Percentiles rank a stretch among this genome's conserved stretches.
phyloP scores from a whole-genome alignment of 1,284 basidiomycete genomes.

The Ganoderma leucocontextum region DNA sequence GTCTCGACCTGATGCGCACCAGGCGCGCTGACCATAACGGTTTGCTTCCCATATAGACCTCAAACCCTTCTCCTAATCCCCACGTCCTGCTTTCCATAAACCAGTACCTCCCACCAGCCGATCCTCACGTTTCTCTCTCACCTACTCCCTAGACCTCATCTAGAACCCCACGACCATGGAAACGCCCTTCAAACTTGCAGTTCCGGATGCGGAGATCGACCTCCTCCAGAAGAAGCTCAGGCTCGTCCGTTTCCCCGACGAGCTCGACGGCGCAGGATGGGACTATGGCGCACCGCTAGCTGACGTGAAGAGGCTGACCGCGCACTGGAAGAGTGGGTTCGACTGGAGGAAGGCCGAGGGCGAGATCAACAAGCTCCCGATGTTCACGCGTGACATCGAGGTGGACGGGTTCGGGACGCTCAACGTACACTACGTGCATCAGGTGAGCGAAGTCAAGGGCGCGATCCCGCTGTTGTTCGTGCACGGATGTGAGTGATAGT shows the following conservation, averaged over 20 bases:
- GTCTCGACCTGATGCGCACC: too few species aligned
- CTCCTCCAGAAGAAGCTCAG: slow-evolving; percentile 28
- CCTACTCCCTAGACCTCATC: too few species aligned
- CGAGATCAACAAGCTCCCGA: slow-evolving; percentile 8
- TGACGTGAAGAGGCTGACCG: slow-evolving; percentile 48
- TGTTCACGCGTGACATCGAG: slow-evolving; percentile 38
- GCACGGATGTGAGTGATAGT: slow-evolving; percentile 51
- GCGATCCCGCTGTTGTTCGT: slow-evolving; percentile 56
- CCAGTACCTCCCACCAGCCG: too few species aligned
- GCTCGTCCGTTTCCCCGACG: slow-evolving; percentile 47
- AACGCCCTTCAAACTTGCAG: slow-evolving; percentile 26
- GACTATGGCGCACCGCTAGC: slow-evolving; percentile 49
- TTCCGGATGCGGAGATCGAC: slow-evolving; percentile 29
- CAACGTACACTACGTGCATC: slow-evolving; percentile 53
- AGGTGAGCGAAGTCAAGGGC: slow-evolving; percentile 42
- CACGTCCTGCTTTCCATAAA: too few species aligned
- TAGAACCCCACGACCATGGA: slow-evolving; percentile 5
- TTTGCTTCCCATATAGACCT: too few species aligned
- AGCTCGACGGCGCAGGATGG: slow-evolving; percentile 48
- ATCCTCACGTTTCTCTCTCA: too few species aligned
- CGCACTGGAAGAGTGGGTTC: slow-evolving; percentile 50
- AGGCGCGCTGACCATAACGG: too few species aligned
- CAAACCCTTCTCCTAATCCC: too few species aligned
- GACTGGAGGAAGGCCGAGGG: slow-evolving; percentile 52
- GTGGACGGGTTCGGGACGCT: slow-evolving; percentile 47